Conservation (phyloP, 225 moss, liverwort and hornwort genomes). For the Climacium dendroides region DNA sequence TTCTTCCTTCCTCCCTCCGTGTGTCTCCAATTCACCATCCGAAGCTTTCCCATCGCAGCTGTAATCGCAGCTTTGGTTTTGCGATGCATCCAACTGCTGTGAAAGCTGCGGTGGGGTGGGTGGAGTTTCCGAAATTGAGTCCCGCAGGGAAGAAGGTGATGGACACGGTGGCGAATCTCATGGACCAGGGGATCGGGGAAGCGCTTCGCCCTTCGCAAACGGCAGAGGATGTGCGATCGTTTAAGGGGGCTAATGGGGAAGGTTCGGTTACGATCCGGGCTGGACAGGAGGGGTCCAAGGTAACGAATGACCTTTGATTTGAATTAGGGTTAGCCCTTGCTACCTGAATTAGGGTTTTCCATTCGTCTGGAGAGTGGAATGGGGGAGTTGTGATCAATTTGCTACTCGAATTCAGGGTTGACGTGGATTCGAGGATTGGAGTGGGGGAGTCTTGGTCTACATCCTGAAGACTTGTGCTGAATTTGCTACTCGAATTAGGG, state of each 20-base stretch:
- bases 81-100: neutral
- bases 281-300: slow-evolving; percentile 68
- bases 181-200: slow-evolving; percentile 44
- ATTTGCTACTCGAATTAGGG: neutral
- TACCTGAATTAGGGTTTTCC: neutral
- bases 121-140: slow-evolving; percentile 44
- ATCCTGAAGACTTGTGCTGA: neutral
- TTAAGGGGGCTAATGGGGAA: slow-evolving; percentile 36
- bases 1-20: neutral
- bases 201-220: slow-evolving; percentile 34
- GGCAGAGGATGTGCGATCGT: slow-evolving; percentile 45
- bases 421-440: neutral
- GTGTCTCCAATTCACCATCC: neutral
- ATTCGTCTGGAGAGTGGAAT: neutral
- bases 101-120: slow-evolving; percentile 3
- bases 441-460: neutral
- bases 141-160: slow-evolving; percentile 49
- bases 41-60: neutral
- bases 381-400: neutral
- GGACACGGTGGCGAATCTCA: slow-evolving; percentile 31
- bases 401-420: neutral
- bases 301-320: neutral
- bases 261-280: slow-evolving; percentile 65
- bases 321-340: neutral
- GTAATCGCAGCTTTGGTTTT: neutral